Conservation (phyloP, 2,329 filamentous ascomycete genomes). For the Diaporthe helianthi region DNA sequence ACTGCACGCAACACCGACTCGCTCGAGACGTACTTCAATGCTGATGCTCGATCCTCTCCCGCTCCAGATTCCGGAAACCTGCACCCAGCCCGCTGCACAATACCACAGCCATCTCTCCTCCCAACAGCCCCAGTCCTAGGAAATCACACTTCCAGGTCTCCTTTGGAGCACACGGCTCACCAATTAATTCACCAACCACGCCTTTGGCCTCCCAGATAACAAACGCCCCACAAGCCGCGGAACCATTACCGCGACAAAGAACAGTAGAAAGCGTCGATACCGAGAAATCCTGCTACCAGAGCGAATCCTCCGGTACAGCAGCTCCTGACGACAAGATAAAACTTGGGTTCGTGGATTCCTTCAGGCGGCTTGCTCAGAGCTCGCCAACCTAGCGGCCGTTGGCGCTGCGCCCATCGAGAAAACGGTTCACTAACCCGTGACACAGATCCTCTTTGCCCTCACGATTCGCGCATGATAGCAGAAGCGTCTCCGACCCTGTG, state of each 20-base stretch:
- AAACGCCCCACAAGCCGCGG: conserved; percentile 33
- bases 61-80: conserved; percentile 55
- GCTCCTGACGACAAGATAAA: conserved; percentile 43
- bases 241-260: conserved; percentile 36
- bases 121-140: conserved; percentile 51
- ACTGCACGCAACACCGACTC: conserved; percentile 24
- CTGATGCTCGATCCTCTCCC: conserved; percentile 41
- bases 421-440: conserved; percentile 3
- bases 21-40: conserved; percentile 41
- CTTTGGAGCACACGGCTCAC: conserved; percentile 40
- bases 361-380: conserved; percentile 28
- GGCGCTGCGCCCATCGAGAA: not conserved
- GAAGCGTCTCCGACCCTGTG: conserved; percentile 52
- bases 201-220: conserved; percentile 35
- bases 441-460: conserved; percentile 42
- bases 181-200: conserved; percentile 37
- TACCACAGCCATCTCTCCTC: conserved; percentile 51
- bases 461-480: conserved; percentile 56
- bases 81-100: conserved; percentile 59
- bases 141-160: conserved; percentile 44
- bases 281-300: conserved; percentile 47
- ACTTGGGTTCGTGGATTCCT: conserved; percentile 41
- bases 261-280: conserved; percentile 33
- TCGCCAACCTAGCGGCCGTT: not conserved
- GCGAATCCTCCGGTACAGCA: conserved; percentile 46